Conservation (phyloP, 306 rosid species). For the Lupinus albus region DNA sequence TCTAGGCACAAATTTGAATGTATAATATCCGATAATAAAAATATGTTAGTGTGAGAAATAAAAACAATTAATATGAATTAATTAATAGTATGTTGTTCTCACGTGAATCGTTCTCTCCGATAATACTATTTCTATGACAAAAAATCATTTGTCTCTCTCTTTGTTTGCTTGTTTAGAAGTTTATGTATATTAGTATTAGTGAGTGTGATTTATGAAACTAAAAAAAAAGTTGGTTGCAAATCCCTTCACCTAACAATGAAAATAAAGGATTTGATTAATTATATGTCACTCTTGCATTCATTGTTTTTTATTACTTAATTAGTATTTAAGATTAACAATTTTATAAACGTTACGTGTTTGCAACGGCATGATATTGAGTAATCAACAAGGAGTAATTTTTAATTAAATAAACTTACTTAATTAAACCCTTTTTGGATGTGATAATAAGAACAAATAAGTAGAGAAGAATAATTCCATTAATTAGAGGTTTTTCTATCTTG, state of each 20-base stretch:
- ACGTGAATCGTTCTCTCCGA: too few species aligned
- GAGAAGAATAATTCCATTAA: not conserved
- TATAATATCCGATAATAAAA: too few species aligned
- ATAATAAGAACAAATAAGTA: not conserved
- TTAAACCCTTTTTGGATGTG: not conserved
- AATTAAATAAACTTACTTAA: slow-evolving; percentile 10
- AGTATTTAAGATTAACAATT: not conserved
- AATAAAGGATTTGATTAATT: slow-evolving; percentile 37
- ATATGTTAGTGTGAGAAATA: too few species aligned
- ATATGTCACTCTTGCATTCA: not conserved
- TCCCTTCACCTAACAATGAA: slow-evolving; percentile 34
- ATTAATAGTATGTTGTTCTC: too few species aligned
- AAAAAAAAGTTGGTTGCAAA: not conserved
- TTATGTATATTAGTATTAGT: not conserved
- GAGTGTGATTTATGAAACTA: not conserved
- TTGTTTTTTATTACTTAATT: slow-evolving; percentile 10
- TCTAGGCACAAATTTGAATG: not conserved
- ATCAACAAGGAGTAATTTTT: not conserved
- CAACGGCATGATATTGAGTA: not conserved
- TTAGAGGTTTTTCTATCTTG: slow-evolving; percentile 14
- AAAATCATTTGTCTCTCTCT: slow-evolving; percentile 2
- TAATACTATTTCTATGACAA: too few species aligned
- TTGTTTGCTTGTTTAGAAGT: not conserved
- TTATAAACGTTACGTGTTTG: slow-evolving; percentile 29
- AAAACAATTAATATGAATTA: too few species aligned